These are phyloP conservation scores for Carex myosuroides DNA, from an alignment of 176 grass and related monocot genomes.

Conservation along the genomic window DNA sequence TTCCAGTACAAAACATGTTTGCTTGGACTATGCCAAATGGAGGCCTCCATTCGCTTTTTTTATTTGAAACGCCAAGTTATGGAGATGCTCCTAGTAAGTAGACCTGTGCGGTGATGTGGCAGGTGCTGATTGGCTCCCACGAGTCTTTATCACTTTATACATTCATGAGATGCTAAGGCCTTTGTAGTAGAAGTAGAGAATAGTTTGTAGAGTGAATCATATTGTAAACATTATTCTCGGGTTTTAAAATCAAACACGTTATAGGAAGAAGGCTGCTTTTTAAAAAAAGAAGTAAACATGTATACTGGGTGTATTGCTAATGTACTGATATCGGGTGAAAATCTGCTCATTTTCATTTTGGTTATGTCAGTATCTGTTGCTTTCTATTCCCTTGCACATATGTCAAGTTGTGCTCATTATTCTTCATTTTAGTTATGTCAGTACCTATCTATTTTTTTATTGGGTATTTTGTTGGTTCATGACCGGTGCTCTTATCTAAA, in stretches of 20 bases:
- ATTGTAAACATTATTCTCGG: constrained; percentile 24
- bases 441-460: not conserved
- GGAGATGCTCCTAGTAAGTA: not conserved
- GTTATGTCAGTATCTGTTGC: not conserved
- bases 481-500: not conserved
- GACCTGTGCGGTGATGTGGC: not conserved
- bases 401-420: not conserved
- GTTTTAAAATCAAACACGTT: not conserved
- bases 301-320: not conserved
- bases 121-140: not conserved
- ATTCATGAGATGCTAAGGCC: not conserved
- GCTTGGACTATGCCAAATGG: not conserved
- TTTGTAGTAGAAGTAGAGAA: not conserved
- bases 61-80: constrained; percentile 1
- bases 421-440: not conserved
- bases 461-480: not conserved
- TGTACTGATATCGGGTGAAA: not conserved
- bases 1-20: not conserved
- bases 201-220: constrained; percentile 12
- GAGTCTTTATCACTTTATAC: not conserved
- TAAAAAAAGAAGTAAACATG: not conserved
- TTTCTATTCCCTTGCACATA: not conserved
- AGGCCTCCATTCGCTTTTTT: constrained; percentile 1
- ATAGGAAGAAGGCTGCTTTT: constrained; percentile 1
- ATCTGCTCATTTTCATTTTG: not conserved